Percentiles rank a stretch among this genome's conserved stretches.
phyloP scores from a whole-genome alignment of 495 filamentous ascomycete genomes.

The Lasiosphaeria ovina region DNA sequence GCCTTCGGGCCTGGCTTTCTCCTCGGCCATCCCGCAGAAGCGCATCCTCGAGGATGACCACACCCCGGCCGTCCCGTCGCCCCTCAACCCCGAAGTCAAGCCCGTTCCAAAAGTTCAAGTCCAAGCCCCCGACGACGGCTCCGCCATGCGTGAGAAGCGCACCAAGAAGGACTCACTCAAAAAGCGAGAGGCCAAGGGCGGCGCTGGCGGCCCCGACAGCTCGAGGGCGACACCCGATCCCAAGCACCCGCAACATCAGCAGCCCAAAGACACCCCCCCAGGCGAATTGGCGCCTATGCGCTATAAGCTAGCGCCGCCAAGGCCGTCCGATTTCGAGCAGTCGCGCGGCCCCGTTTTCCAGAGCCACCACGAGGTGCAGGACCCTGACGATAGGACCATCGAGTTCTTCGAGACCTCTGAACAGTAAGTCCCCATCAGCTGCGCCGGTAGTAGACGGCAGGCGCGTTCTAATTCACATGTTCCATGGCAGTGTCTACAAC shows the following conservation, averaged over 20 bases:
- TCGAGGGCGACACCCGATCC: conserved; percentile 55
- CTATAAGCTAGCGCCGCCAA: conserved; percentile 59
- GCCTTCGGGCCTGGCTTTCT: conserved; percentile 32
- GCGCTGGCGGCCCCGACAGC: conserved; percentile 42
- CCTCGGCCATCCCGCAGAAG: conserved; percentile 58
- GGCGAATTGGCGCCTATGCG: conserved; percentile 50
- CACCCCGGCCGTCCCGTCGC: conserved; percentile 58
- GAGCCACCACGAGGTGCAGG: conserved; percentile 45
- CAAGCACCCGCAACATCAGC: conserved; percentile 50
- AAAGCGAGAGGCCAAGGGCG: conserved; percentile 72
- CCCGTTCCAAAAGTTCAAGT: conserved; percentile 27
- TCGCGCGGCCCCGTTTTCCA: conserved; percentile 55
- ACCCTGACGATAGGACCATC: conserved; percentile 45
- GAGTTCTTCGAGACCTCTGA: conserved; percentile 63
- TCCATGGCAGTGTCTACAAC: conserved; percentile 69
- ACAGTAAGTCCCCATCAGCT: conserved; percentile 48
- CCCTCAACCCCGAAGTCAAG: conserved; percentile 58
- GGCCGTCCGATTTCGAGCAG: conserved; percentile 57
- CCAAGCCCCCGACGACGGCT: conserved; percentile 34
- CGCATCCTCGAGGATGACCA: conserved; percentile 53
- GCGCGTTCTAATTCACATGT: conserved; percentile 16
- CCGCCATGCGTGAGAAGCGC: conserved; percentile 46
- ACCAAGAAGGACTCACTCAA: conserved; percentile 72
- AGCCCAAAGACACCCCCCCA: conserved; percentile 46
- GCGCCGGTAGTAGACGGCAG: not conserved